Base-by-base conservation (phyloP, 306 rosid genomes). In the Argentina anserina region DNA sequence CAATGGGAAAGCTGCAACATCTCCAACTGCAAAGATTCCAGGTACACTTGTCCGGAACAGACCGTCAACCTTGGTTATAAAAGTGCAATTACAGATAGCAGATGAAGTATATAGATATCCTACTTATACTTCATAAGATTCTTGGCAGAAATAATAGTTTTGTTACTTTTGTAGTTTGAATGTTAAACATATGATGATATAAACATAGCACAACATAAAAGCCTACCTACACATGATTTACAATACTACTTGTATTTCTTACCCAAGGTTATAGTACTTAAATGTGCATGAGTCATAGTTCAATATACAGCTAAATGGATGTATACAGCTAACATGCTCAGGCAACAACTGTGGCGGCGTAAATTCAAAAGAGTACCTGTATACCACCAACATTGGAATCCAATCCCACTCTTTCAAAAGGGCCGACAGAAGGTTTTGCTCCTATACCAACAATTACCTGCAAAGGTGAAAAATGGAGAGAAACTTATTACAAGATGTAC, bases 361-460 rank as follows among this genome's bases (percentile, higher is more conserved):
- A 39, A 45, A 42, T 56, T 43, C 7, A 67, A 46, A 66, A 3
- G 29, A 8, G 52, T 47, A 90, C 97, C 97, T 87, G 86, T 83
- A 89, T 86, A 69, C 96, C 98, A 76, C 96, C 97, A 78, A 87
- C 90, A 67, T 73, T 83, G 53, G 77, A 62, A 83, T 87, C 86
- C 83, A 93, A 80, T 31, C 92, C 96, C 71, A 82, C 81, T 39
- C 75, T 78, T 84, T 89, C 95, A 68, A 94, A 94, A 79, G 96
- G 84, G 74, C 96, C 59, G 42, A 89, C 91, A 46, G 97, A 86
- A 78, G 96, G 97, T 84, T 88, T 91, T 13, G 95, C 87, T 75
- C 98, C 98, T 70, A 94, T 88, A 71, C 97, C 97, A 64, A 94
- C 78, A 69, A 91, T 75, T 71, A 94, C 92, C 98, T 89, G 85